phyloP scores from a whole-genome alignment of 176 grass and related monocot genomes.

The Typha latifolia region DNA sequence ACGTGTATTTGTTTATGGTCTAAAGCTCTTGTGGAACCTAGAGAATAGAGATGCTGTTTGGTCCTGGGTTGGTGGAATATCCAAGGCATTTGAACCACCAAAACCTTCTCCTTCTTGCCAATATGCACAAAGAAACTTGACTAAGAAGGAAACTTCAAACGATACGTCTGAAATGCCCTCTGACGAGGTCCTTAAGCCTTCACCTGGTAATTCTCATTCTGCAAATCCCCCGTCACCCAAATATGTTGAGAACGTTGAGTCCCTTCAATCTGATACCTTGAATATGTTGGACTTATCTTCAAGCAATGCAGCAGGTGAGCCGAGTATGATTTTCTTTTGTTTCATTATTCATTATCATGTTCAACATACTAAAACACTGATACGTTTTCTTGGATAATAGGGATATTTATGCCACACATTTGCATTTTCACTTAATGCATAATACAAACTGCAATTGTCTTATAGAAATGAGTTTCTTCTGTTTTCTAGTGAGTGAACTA shows the following conservation, averaged over 20 bases:
- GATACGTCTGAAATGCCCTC: constrained; percentile 44
- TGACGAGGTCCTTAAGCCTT: constrained; percentile 32
- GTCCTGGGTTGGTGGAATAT: constrained; percentile 65
- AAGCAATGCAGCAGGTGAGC: constrained; percentile 41
- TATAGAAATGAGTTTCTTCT: constrained; percentile 13
- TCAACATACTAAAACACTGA: constrained; percentile 15
- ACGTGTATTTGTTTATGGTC: constrained; percentile 85
- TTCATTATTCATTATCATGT: constrained; percentile 1
- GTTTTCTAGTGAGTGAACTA: constrained; percentile 13
- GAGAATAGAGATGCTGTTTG: constrained; percentile 73
- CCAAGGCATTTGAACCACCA: constrained; percentile 79
- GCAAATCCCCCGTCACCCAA: constrained; percentile 24
- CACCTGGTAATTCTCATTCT: constrained; percentile 28
- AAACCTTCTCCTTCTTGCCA: constrained; percentile 85
- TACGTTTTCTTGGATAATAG: constrained; percentile 8
- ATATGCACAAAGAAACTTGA: constrained; percentile 73
- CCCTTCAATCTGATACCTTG: constrained; percentile 32
- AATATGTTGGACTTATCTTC: constrained; percentile 43
- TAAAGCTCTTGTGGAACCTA: constrained; percentile 88
- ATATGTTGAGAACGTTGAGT: constrained; percentile 42
- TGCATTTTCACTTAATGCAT: constrained; percentile 11
- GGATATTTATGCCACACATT: constrained; percentile 18
- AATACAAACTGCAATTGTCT: not conserved
- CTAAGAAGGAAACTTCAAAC: constrained; percentile 47
- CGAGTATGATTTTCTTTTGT: constrained; percentile 6